These are phyloP conservation scores for Metarhizium robertsii DNA, from an alignment of 2,329 filamentous ascomycete genomes.

Conservation along the genomic window DNA sequence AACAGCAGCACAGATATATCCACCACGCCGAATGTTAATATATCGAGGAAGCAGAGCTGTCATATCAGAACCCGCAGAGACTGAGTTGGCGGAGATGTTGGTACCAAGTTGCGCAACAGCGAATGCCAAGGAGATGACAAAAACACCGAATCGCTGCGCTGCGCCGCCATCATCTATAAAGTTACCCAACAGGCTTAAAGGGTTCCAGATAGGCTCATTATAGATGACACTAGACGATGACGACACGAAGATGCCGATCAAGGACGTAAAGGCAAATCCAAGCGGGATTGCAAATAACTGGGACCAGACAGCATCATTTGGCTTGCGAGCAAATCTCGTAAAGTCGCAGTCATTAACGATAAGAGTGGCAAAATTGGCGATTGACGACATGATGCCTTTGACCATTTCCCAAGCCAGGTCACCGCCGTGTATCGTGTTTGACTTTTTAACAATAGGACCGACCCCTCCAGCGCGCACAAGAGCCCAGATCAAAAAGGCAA, in stretches of 20 bases:
- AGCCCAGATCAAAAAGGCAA: conserved; percentile 83
- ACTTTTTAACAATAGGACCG: conserved; percentile 71
- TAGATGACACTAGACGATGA: conserved; percentile 64
- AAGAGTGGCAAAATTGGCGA: conserved; percentile 84
- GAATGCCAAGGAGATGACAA: conserved; percentile 62
- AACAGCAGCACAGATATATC: conserved; percentile 72
- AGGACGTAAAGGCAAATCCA: conserved; percentile 69
- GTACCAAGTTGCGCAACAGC: conserved; percentile 75
- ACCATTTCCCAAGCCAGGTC: conserved; percentile 74
- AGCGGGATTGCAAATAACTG: conserved; percentile 67
- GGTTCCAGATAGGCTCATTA: conserved; percentile 61
- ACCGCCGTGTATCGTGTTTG: conserved; percentile 52
- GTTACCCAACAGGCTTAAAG: conserved; percentile 53
- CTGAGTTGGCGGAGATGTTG: conserved; percentile 80
- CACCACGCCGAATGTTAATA: conserved; percentile 77
- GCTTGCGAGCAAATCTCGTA: conserved; percentile 69
- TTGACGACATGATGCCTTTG: conserved; percentile 77
- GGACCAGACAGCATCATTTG: conserved; percentile 68
- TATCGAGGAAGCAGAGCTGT: conserved; percentile 71
- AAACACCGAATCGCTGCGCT: conserved; percentile 63
- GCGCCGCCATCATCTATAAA: conserved; percentile 63
- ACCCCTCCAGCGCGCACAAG: conserved; percentile 72
- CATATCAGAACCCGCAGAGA: conserved; percentile 76
- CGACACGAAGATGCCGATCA: conserved; percentile 73
- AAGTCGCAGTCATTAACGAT: conserved; percentile 82